phyloP scores from a whole-genome alignment of 768 basidiomycete genomes.

The Trametes cingulata region DNA sequence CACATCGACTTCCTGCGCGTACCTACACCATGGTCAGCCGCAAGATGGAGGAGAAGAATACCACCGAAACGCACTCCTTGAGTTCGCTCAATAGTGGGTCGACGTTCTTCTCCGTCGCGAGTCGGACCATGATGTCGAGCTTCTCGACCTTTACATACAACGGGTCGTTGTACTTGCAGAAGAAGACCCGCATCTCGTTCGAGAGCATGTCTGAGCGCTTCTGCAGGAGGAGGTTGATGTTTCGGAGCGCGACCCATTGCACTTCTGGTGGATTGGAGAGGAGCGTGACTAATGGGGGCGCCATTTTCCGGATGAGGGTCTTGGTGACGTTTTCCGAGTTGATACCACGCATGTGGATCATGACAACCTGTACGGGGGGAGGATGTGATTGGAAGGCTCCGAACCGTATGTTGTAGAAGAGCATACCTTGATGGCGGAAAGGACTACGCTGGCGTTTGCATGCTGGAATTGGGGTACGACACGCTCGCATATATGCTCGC shows the following conservation, averaged over 20 bases:
- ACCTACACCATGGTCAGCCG: conserved; percentile 47
- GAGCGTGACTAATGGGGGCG: conserved; percentile 92
- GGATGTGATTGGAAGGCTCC: background rate
- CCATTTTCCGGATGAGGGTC: conserved; percentile 93
- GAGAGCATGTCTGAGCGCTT: conserved; percentile 87
- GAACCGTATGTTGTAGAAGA: background rate
- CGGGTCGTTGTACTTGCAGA: conserved; percentile 99
- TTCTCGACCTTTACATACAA: conserved; percentile 99
- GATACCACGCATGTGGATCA: conserved; percentile 93
- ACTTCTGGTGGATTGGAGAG: conserved; percentile 96
- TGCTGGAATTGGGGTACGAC: conserved; percentile 99
- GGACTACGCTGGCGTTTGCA: conserved; percentile 91
- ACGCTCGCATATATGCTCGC: conserved; percentile 98
- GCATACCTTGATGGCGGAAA: conserved; percentile 91
- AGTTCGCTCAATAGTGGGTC: conserved; percentile 94
- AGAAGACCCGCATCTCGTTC: conserved; percentile 98
- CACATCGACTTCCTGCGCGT: conserved; percentile 96
- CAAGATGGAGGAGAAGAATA: background rate
- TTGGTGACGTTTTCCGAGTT: conserved; percentile 80
- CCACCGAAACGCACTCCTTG: conserved; percentile 74
- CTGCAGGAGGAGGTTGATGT: conserved; percentile 95
- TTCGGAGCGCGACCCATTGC: conserved; percentile 97
- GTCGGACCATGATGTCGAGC: conserved; percentile 95
- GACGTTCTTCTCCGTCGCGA: conserved; percentile 89
- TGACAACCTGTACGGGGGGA: conserved; percentile 69